Base-by-base conservation (phyloP, 2,329 filamentous ascomycete genomes). In the Cryphonectria radicalis region DNA sequence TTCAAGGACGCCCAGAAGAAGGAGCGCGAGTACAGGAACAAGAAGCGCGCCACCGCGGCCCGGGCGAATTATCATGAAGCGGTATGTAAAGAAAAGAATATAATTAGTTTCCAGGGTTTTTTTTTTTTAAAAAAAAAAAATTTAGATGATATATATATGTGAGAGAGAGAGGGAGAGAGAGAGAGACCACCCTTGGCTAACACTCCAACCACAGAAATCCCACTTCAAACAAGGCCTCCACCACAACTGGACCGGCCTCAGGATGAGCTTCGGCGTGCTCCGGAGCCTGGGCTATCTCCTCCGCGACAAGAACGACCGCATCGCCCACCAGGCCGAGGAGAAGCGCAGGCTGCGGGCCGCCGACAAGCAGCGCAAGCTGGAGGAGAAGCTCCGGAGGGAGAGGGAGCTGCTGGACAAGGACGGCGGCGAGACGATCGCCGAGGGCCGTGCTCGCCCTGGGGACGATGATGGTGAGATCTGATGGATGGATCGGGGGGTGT, bases 11-110 rank as follows among this genome's bases (percentile, higher is more conserved):
- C 83, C 4, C 78, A 80, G 70, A 77, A 79, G 28, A 81, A 82
- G 66, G 83, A 85, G 77, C 78, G 77, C 53, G 76, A 79, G 59
- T 85, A 84, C 78, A 78, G 77, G 55, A 77, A 81, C 46, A 79
- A 77, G 71, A 84, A 84, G 79, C 80, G 82, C 13, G 78, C 82
- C 14, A 76, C 81, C 25, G 75, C 77, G 14, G 82, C 82, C 37
- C 81, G 82, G 13, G 75, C 77, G 50, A 78, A 81, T 75, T 79
- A 78, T 70, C 73, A 76, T 66, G 80, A 83, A 60, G 81, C 83
- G 42, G 67, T 68, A 68, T 17, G 67, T 42, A 10, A 10, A 7
- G 28, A 28, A 28, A 28, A 28, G 28, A 28, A 28, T 28, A 28
- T 28, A 28, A 28, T 28, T 28, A 28, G 28, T 28, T 28, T 28